Conservation (phyloP, 768 basidiomycete species). For the Dentipellis fragilis region DNA sequence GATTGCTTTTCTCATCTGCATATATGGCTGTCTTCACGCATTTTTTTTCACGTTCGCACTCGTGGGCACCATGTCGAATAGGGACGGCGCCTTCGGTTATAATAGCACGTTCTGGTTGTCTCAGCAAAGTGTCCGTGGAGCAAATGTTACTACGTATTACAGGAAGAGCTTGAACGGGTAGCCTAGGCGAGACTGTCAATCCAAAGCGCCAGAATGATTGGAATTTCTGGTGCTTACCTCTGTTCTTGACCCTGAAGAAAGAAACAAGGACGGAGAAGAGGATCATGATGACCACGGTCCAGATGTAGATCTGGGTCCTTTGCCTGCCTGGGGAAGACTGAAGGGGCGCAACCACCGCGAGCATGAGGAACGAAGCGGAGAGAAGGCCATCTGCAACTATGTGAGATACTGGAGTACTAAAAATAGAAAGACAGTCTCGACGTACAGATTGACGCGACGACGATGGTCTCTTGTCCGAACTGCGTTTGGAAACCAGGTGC, state of each 20-base stretch:
- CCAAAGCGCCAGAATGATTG: not conserved
- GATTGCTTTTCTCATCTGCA: not conserved
- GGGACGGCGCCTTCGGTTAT: not conserved
- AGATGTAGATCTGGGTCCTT: slow-evolving; percentile 80
- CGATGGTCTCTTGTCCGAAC: slow-evolving; percentile 87
- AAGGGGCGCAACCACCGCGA: slow-evolving; percentile 73
- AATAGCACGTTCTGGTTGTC: too few species aligned
- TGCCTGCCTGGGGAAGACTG: slow-evolving; percentile 67
- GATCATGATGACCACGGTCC: slow-evolving; percentile 72
- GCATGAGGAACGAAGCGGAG: slow-evolving; percentile 67
- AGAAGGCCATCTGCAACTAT: slow-evolving; percentile 67
- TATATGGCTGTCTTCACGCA: not conserved
- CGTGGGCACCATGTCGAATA: not conserved
- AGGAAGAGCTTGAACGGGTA: slow-evolving; percentile 77
- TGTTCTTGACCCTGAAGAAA: slow-evolving; percentile 86
- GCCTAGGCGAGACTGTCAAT: slow-evolving; percentile 27
- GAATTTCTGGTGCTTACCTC: slow-evolving; percentile 37
- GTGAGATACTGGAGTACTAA: not conserved
- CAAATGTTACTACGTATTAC: slow-evolving; percentile 22
- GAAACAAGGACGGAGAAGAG: slow-evolving; percentile 82
- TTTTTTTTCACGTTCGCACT: not conserved
- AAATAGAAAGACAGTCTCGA: slow-evolving; percentile 13
- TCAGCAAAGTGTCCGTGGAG: too few species aligned
- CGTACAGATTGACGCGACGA: slow-evolving; percentile 80
- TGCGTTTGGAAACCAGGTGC: slow-evolving; percentile 84